Base-by-base conservation (phyloP, 1,284 basidiomycete species). In the Trametes versicolor region DNA sequence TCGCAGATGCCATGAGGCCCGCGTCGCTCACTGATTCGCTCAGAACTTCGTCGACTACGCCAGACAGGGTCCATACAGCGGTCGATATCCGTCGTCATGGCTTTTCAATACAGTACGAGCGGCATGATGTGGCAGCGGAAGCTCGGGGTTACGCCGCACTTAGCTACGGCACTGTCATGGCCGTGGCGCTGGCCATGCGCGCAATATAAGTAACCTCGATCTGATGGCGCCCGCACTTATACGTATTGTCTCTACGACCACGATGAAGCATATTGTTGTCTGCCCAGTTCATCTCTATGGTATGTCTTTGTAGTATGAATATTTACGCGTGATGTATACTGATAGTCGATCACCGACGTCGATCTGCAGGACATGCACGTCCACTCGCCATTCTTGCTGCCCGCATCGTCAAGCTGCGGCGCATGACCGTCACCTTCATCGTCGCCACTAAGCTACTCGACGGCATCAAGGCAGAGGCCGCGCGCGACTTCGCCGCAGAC, bases 301-400 rank as follows among this genome's bases (percentile, higher is more conserved):
- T 60, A 32, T 23, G 58, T 29, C 17, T 37, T 39, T 7, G 1
- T 32, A 36, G 8, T 34, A 52, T 4, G 27, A 19, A 9, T 52
- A 6, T 25, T 19, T 6, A 34, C 15, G n/a, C n/a, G n/a, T n/a
- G n/a, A n/a, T n/a, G n/a, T n/a, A n/a, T n/a, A n/a, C n/a, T 36
- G 13, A 13, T 21, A 12, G 3, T 17, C 34, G 9, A 19, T 39
- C n/a, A 17, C 36, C 15, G 41, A 6, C n/a, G n/a, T n/a, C n/a
- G n/a, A 17, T 10, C 29, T 19, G 19, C 47, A 66, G 65, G 65
- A 4, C 65, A 66, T 23, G 23, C 53, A 6, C 60, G 65, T 3
- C 50, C 64, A 19, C 51, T 58, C 34, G 54, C 59, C 45, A 65
- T 54, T 6, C 51, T 65, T 27, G 60, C 45, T 13, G 48, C 65